Conservation (phyloP, 768 basidiomycete genomes). For the Pisolithus albus region DNA sequence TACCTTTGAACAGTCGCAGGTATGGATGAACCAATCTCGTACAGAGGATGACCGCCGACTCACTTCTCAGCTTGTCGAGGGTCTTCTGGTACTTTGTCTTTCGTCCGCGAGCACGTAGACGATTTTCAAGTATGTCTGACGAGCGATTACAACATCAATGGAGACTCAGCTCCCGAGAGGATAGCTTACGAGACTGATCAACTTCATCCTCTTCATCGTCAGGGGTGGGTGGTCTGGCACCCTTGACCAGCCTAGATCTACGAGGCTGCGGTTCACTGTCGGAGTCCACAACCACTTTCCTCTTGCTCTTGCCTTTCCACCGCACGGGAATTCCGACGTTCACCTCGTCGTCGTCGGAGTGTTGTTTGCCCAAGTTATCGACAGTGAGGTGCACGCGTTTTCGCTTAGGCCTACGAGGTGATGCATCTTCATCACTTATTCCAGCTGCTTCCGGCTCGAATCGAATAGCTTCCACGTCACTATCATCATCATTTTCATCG, state of each 20-base stretch:
- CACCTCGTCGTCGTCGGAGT: conserved; percentile 18
- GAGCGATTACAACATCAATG: not conserved
- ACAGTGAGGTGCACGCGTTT: conserved; percentile 8
- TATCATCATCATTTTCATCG: conserved; percentile 27
- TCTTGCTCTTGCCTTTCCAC: conserved; percentile 18
- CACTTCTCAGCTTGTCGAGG: conserved; percentile 62
- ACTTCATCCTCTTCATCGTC: conserved; percentile 46
- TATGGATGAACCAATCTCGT: not conserved
- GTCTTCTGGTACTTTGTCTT: conserved; percentile 55
- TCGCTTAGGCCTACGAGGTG: conserved; percentile 21
- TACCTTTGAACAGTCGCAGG: conserved; percentile 27
- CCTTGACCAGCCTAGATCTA: conserved; percentile 38
- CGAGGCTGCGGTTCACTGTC: conserved; percentile 32
- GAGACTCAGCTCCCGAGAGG: conserved; percentile 1
- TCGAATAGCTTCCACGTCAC: conserved; percentile 45
- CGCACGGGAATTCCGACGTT: conserved; percentile 9
- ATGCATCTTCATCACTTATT: conserved; percentile 20
- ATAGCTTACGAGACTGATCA: conserved; percentile 48
- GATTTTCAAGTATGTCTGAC: conserved; percentile 55
- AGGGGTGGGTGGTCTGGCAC: conserved; percentile 35
- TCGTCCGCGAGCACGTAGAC: conserved; percentile 57
- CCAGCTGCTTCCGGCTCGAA: conserved; percentile 34
- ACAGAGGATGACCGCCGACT: not conserved
- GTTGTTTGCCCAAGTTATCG: conserved; percentile 5
- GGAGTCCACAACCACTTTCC: conserved; percentile 21